Base-by-base conservation (phyloP, 768 basidiomycete species). In the Suillus luteus region DNA sequence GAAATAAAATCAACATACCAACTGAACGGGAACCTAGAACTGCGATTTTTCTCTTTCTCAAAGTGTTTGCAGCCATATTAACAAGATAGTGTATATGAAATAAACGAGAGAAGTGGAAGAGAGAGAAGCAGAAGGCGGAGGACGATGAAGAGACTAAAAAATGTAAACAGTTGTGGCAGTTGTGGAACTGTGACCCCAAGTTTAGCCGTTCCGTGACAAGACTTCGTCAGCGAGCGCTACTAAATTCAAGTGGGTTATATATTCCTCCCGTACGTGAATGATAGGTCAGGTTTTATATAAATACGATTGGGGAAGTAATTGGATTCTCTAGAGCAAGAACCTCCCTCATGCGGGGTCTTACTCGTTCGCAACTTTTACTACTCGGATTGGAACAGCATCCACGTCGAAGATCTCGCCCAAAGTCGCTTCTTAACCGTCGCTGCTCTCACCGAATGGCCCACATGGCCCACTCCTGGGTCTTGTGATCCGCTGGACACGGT, bases 1-100 rank as follows among this genome's bases (percentile, higher is more conserved):
- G 22, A 35, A 35, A 64, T 60, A 43, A 40, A 49, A 33, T 51
- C 14, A 27, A 76, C 87, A 75, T 68, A 95, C 94, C 94, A 75
- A 96, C 94, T 70, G 91, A 92, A 71, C 94, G 89, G 63, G 91
- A 86, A 65, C 93, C 93, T 35, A 95, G 85, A 62, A 93, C 88
- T 55, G 92, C 93, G 66, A 96, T 94, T 82, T 92, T 95, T 74
- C 93, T 83, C 81, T 91, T 91, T 81, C 86, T 91, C 76, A 92
- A 77, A 37, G 73, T 78, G 65, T 68, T 75, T 60, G 75, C 66
- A 38, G 76, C 68, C 75, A 78, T 75, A 31, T 68, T 66, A 58
- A 51, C 41, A 55, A 38, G 31, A 61, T 40, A 24, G 37, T 41
- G 48, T 55, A 59, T 52, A 61, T 49, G 33, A 61, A 61, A 46